Base-by-base conservation (phyloP, 179 eudicot genomes). In the Nepenthes alata region DNA sequence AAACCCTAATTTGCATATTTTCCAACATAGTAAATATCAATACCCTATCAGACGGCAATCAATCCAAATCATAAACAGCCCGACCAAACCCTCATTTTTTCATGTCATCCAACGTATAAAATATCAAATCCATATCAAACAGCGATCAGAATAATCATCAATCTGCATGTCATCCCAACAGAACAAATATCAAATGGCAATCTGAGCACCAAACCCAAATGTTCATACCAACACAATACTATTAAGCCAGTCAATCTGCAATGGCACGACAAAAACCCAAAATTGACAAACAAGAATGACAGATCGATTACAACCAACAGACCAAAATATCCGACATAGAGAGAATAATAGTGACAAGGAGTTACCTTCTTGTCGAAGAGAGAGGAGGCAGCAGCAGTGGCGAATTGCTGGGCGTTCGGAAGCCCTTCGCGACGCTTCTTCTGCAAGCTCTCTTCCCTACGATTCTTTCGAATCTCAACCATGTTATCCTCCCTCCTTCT, bases 381-480 rank as follows among this genome's bases (percentile, higher is more conserved):
- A 35, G 59, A 10, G 2, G 59, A 13, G 39, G 59, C n/a, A 9
- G 12, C 38, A 34, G 59, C 3, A 56, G 13, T 11, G 37, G 63
- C 53, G 52, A 7, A 25, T 12, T 45, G 53, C 6, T 60, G 61
- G 48, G 66, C 51, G 25, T 25, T 25, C 25, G 25, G 25, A 25
- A 25, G 25, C 3, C 77, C 73, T 59, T 63, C 72, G 11, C 76
- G 68, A 45, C 76, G 72, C 62, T 72, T 72, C 65, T 72, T 72
- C 65, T 59, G 77, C 66, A 73, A 55, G 58, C 66, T 73, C 13
- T 73, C 77, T 51, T 73, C 77, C 12, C 77, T 59, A 13, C 66
- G 62, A 51, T 60, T 63, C 67, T 73, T 73, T 9, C 77, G 69
- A 64, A 73, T 73, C 70, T 68, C 73, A 14, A 73, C 73, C 70